Percentiles rank a stretch among this genome's conserved stretches.
These are phyloP conservation scores for Fremontodendron californicum DNA, from an alignment of 345 rosid species.

Conservation along the genomic window DNA sequence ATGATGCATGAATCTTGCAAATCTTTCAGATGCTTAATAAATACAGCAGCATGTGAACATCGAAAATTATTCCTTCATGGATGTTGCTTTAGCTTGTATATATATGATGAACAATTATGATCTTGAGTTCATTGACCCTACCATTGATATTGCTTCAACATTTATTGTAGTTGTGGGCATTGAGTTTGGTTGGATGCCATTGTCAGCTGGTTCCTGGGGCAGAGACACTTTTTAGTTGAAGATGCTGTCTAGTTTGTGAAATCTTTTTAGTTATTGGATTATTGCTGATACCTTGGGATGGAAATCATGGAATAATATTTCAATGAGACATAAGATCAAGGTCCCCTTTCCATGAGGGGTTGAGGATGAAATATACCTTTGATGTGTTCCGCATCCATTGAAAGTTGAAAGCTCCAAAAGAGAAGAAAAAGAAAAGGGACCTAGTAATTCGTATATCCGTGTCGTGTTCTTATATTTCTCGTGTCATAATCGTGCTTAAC, in stretches of 20 bases:
- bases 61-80: neutral
- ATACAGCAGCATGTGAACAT: neutral
- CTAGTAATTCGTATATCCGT: too few species aligned
- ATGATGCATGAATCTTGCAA: neutral
- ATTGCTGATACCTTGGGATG: neutral
- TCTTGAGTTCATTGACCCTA: neutral
- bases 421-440: neutral
- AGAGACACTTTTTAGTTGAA: neutral
- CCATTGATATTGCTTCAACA: neutral
- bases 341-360: neutral
- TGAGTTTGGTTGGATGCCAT: neutral
- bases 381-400: neutral
- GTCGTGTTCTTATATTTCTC: too few species aligned
- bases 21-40: neutral
- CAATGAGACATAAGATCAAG: too few species aligned
- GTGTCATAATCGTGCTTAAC: too few species aligned
- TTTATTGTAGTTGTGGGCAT: neutral
- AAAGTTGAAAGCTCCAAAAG: neutral
- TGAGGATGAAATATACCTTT: neutral
- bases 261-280: neutral
- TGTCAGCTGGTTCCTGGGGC: neutral
- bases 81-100: neutral
- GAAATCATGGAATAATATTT: too few species aligned
- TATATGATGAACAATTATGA: neutral
- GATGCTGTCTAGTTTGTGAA: neutral